phyloP scores from a whole-genome alignment of 1,139 yeast species.

The Lodderomyces metapsilosis region DNA sequence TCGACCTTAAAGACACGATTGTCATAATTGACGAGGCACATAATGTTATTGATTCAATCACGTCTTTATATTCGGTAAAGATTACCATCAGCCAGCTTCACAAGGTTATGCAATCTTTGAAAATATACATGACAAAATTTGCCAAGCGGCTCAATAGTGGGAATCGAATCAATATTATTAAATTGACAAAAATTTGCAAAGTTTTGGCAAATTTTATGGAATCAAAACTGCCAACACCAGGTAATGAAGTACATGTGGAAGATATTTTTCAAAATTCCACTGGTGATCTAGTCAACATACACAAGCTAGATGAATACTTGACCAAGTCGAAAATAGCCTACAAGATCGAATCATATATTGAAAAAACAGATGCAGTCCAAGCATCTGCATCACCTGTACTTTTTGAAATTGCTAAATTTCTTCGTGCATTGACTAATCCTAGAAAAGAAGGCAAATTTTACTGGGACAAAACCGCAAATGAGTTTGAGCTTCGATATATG shows the following conservation, averaged over 20 bases:
- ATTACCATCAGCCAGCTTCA: conserved; percentile 52
- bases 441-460: conserved; percentile 79
- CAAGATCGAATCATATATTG: conserved; percentile 75
- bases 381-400: conserved; percentile 53
- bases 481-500: conserved; percentile 58
- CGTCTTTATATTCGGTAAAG: conserved; percentile 63
- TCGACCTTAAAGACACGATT: conserved; percentile 62
- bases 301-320: conserved; percentile 64
- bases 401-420: conserved; percentile 63
- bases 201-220: conserved; percentile 48
- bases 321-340: conserved; percentile 74
- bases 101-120: conserved; percentile 45
- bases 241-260: conserved; percentile 50
- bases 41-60: conserved; percentile 75
- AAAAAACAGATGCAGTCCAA: conserved; percentile 21
- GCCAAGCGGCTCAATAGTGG: conserved; percentile 64
- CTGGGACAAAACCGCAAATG: conserved; percentile 45
- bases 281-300: conserved; percentile 70
- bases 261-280: conserved; percentile 59
- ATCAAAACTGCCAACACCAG: conserved; percentile 37
- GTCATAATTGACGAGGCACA: conserved; percentile 93
- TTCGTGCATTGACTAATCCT: conserved; percentile 69
- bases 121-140: conserved; percentile 59
- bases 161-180: conserved; percentile 68
- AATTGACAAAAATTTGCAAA: conserved; percentile 58